Conservation (phyloP, 2,329 filamentous ascomycete genomes). For the Tolypocladium endophyticum region DNA sequence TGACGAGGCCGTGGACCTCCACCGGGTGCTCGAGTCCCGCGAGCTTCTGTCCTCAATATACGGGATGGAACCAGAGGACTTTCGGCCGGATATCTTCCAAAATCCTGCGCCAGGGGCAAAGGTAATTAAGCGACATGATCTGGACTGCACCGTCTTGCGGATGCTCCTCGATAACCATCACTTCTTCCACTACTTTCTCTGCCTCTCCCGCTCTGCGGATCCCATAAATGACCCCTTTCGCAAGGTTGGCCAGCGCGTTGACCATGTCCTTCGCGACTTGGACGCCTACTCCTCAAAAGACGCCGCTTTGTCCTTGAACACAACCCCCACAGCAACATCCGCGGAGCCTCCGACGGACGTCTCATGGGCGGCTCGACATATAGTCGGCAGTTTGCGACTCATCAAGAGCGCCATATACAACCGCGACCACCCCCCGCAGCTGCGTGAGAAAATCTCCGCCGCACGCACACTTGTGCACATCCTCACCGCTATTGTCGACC, state of each 20-base stretch:
- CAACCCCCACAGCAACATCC: neutral
- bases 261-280: slow-evolving; percentile 34
- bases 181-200: slow-evolving; percentile 43
- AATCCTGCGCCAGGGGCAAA: slow-evolving; percentile 16
- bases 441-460: slow-evolving; percentile 31
- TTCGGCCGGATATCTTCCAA: slow-evolving; percentile 35
- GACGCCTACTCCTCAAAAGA: slow-evolving; percentile 17
- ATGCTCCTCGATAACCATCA: slow-evolving; percentile 44
- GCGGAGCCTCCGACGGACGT: slow-evolving; percentile 27
- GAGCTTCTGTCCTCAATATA: slow-evolving; percentile 40
- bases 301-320: neutral
- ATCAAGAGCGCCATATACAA: slow-evolving; percentile 31
- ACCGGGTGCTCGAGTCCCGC: slow-evolving; percentile 36
- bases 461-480: slow-evolving; percentile 37
- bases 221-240: slow-evolving; percentile 35
- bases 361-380: slow-evolving; percentile 38
- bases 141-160: slow-evolving; percentile 40
- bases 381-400: slow-evolving; percentile 29
- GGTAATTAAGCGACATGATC: slow-evolving; percentile 32
- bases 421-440: slow-evolving; percentile 24
- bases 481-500: slow-evolving; percentile 31
- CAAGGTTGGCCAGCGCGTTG: slow-evolving; percentile 35
- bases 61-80: slow-evolving; percentile 25
- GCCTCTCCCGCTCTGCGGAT: slow-evolving; percentile 32
- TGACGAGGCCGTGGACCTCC: slow-evolving; percentile 17